Evolutionary conservation across 805 yeast genomes (phyloP).

Genomic region (Candida namnaoensis): DNA sequence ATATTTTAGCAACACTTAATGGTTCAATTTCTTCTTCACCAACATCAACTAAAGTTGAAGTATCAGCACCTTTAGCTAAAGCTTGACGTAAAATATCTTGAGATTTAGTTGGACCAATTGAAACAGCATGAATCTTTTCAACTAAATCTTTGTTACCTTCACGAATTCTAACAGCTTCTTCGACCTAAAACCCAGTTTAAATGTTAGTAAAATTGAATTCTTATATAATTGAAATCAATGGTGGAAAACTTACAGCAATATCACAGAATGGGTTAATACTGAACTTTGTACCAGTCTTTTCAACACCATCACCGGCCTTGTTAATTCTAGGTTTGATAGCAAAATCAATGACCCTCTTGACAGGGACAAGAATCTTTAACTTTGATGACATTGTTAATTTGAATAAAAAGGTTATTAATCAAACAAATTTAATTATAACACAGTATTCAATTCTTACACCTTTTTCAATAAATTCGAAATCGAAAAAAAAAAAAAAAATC

Average conservation of each 20-base stretch:
- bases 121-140: slow-evolving; percentile 81
- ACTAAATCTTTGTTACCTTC: slow-evolving; percentile 59
- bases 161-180: slow-evolving; percentile 79
- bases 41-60: slow-evolving; percentile 73
- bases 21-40: slow-evolving; percentile 78
- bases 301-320: slow-evolving; percentile 70
- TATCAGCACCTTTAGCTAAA: slow-evolving; percentile 90
- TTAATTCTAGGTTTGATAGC: slow-evolving; percentile 91
- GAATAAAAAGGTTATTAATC: too few relatives aligned
- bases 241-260: slow-evolving; percentile 50
- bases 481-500: too few relatives aligned
- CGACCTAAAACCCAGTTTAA: slow-evolving; percentile 30
- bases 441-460: too few relatives aligned
- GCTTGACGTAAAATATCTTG: slow-evolving; percentile 87
- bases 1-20: slow-evolving; percentile 77
- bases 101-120: slow-evolving; percentile 80
- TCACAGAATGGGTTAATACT: slow-evolving; percentile 96
- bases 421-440: too few relatives aligned
- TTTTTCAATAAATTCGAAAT: too few relatives aligned
- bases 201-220: neutral
- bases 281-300: slow-evolving; percentile 84
- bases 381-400: slow-evolving; percentile 22
- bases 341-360: slow-evolving; percentile 89
- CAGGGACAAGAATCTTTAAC: slow-evolving; percentile 79
- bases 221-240: neutral